Evolutionary conservation across 2,329 filamentous ascomycete species (phyloP).

Genomic region (Dendryphion nanum): DNA sequence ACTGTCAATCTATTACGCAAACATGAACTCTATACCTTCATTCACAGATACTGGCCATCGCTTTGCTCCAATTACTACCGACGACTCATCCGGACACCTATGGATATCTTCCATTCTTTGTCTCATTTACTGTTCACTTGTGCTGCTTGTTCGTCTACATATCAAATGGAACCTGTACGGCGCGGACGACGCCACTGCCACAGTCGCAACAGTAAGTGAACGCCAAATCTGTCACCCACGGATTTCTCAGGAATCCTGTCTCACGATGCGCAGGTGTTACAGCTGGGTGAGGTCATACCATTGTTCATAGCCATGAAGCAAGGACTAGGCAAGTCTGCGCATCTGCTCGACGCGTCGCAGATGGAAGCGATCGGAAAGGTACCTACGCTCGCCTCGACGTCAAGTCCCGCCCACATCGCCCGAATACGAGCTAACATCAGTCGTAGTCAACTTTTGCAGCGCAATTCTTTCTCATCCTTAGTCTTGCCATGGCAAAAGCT

Average conservation of each 20-base stretch:
- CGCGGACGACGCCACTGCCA: constrained; percentile 9
- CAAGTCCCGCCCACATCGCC: no score
- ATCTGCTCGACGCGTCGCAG: constrained; percentile 5
- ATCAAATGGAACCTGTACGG: constrained; percentile 19
- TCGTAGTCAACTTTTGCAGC: constrained; percentile 19
- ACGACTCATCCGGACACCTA: constrained; percentile 10
- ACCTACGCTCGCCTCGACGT: no score
- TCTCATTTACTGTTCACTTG: constrained; percentile 12
- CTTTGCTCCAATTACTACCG: constrained; percentile 11
- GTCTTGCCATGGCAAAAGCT: constrained; percentile 23
- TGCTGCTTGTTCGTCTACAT: constrained; percentile 12
- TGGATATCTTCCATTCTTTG: constrained; percentile 15
- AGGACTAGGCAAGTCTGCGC: constrained; percentile 7
- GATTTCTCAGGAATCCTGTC: no score
- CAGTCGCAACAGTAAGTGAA: constrained; percentile 13
- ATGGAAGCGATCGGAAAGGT: constrained; percentile 6
- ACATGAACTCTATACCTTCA: no score
- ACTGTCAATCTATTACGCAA: constrained; percentile 3
- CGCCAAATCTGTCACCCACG: no score
- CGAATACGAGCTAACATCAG: no score
- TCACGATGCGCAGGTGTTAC: constrained; percentile 13
- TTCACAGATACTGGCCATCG: constrained; percentile 4
- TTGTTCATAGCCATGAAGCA: constrained; percentile 12
- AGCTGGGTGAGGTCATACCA: constrained; percentile 8
- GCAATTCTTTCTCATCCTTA: constrained; percentile 22